A percentile compares a stretch with the other conserved stretches of the same genome.
Conservation (phyloP, 2,329 filamentous ascomycete species). For the Trichoderma breve region DNA sequence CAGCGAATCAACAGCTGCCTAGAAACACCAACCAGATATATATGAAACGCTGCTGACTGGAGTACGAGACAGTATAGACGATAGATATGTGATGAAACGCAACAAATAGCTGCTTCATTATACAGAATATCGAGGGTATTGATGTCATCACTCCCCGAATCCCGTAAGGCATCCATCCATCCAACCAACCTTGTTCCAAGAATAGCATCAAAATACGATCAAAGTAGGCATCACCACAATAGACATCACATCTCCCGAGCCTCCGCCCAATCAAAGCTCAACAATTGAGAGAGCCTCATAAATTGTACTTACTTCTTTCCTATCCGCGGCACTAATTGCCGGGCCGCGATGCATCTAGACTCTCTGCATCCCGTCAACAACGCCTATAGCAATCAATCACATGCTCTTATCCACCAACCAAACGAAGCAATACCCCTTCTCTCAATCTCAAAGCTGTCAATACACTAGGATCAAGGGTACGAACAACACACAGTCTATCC, state of each 20-base stretch:
- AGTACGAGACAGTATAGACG: background rate
- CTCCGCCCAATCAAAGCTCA: background rate
- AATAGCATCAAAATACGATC: background rate
- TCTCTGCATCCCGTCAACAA: background rate
- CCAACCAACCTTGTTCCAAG: background rate
- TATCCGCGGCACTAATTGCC: background rate
- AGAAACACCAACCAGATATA: background rate
- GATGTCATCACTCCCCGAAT: background rate
- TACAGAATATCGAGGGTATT: background rate
- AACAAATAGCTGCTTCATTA: background rate
- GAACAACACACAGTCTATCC: background rate
- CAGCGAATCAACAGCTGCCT: background rate
- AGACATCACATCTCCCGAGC: background rate
- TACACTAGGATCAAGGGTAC: background rate
- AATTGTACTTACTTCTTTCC: background rate
- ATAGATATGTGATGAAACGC: background rate
- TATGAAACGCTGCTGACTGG: background rate
- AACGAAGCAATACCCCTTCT: background rate
- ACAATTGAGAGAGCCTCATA: background rate
- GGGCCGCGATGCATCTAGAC: background rate
- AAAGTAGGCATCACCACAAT: background rate
- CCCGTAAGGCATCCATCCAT: background rate
- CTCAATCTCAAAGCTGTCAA: background rate
- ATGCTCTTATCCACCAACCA: background rate
- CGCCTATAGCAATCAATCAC: background rate